phyloP scores from a whole-genome alignment of 768 basidiomycete genomes.

The Leccinum incarnatum region DNA sequence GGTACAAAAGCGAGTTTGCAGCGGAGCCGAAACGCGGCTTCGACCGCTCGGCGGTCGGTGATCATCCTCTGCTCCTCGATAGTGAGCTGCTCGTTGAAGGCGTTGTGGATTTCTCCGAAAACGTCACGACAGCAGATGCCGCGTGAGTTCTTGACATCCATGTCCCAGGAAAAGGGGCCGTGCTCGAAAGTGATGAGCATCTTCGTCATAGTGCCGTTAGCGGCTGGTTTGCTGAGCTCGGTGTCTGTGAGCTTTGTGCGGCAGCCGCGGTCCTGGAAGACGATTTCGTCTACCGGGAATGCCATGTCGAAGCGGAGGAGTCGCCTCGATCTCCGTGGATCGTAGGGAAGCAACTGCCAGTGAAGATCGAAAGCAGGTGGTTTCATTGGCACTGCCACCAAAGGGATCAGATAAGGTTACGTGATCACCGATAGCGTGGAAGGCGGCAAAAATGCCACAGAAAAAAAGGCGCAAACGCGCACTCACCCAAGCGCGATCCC shows the following conservation, averaged over 20 bases:
- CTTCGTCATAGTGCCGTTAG: constrained; percentile 42
- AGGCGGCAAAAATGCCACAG: neutral
- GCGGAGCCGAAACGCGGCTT: constrained; percentile 44
- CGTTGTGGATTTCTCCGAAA: constrained; percentile 54
- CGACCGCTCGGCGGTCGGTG: constrained; percentile 31
- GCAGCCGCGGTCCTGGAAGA: constrained; percentile 23
- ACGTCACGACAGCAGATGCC: constrained; percentile 57
- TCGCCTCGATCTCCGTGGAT: constrained; percentile 31
- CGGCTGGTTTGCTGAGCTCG: constrained; percentile 44
- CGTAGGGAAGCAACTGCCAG: constrained; percentile 50
- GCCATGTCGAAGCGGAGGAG: constrained; percentile 50
- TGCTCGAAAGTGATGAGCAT: constrained; percentile 47
- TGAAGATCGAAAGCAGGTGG: constrained; percentile 40
- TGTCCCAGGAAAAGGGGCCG: constrained; percentile 37
- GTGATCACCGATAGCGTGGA: neutral
- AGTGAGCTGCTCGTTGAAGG: constrained; percentile 45
- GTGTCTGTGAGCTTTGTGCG: constrained; percentile 33
- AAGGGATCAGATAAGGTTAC: neutral
- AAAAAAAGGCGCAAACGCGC: neutral
- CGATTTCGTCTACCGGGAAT: constrained; percentile 38
- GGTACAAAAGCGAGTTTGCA: constrained; percentile 42
- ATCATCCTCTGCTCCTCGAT: constrained; percentile 41
- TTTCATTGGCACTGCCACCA: constrained; percentile 28
- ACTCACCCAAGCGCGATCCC: constrained; percentile 28
- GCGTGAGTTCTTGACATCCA: constrained; percentile 41